phyloP scores from a whole-genome alignment of 176 grass and related monocot species.

The Oryza glumipatula region DNA sequence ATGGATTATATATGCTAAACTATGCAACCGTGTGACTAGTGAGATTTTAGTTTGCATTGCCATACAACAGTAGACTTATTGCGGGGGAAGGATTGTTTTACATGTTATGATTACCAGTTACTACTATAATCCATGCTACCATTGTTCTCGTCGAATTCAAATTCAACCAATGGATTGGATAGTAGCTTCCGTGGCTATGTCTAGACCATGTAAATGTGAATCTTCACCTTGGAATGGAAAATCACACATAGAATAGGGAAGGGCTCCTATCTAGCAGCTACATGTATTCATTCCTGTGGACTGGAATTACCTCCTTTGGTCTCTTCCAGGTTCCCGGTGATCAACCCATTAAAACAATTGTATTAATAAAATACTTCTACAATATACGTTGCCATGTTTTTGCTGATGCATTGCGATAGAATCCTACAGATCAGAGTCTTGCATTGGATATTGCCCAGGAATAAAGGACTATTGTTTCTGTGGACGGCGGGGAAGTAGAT shows the following conservation, averaged over 20 bases:
- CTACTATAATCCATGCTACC: background rate
- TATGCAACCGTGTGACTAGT: background rate
- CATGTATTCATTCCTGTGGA: background rate
- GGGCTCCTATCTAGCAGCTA: background rate
- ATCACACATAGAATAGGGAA: background rate
- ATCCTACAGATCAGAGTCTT: background rate
- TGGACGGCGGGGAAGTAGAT: background rate
- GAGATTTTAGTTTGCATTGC: background rate
- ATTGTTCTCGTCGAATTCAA: background rate
- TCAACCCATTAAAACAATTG: background rate
- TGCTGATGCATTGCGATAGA: background rate
- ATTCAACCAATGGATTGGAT: background rate
- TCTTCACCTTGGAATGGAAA: constrained; percentile 11
- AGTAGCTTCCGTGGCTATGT: background rate
- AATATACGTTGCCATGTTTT: background rate
- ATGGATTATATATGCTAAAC: background rate
- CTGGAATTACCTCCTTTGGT: background rate
- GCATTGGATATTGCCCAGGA: background rate
- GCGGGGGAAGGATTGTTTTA: background rate
- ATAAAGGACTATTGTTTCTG: background rate
- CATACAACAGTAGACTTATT: background rate
- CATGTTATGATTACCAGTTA: background rate
- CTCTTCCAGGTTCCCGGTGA: background rate
- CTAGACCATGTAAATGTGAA: background rate
- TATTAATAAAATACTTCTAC: background rate